Evolutionary conservation across 2,329 filamentous ascomycete species (phyloP).

Genomic region (Botrytis porri): DNA sequence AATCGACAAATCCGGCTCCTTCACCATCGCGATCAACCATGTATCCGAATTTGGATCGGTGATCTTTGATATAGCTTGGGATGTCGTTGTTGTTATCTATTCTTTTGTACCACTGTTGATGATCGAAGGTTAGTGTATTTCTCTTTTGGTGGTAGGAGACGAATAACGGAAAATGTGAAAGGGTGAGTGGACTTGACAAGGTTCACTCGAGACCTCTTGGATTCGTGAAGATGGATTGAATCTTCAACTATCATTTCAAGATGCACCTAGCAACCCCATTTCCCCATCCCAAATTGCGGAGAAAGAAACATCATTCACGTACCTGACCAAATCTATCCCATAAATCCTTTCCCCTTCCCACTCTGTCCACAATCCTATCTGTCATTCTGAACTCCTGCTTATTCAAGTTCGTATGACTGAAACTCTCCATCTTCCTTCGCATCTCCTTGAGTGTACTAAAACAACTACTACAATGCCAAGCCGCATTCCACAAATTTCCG

Average conservation of each 20-base stretch:
- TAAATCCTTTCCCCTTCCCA: conserved; percentile 44
- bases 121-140: not conserved
- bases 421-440: conserved; percentile 43
- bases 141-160: not conserved
- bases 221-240: not conserved
- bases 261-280: not conserved
- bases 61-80: conserved; percentile 41
- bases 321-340: conserved; percentile 40
- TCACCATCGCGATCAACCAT: conserved; percentile 29
- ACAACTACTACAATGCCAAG: conserved; percentile 47
- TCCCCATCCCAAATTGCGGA: no score
- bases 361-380: conserved; percentile 41
- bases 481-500: conserved; percentile 41
- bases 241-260: not conserved
- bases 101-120: conserved; percentile 34
- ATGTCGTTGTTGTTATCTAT: conserved; percentile 44
- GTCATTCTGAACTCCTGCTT: conserved; percentile 42
- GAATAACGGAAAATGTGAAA: no score
- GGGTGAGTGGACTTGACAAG: not conserved
- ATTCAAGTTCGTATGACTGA: conserved; percentile 43
- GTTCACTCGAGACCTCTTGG: not conserved
- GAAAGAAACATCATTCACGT: not conserved
- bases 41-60: conserved; percentile 26
- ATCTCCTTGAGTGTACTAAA: conserved; percentile 44
- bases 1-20: conserved; percentile 29